A percentile compares a stretch with the other conserved stretches of the same genome.
These are phyloP conservation scores for Colletotrichum australisinense DNA, from an alignment of 2,329 filamentous ascomycete species.

Conservation along the genomic window DNA sequence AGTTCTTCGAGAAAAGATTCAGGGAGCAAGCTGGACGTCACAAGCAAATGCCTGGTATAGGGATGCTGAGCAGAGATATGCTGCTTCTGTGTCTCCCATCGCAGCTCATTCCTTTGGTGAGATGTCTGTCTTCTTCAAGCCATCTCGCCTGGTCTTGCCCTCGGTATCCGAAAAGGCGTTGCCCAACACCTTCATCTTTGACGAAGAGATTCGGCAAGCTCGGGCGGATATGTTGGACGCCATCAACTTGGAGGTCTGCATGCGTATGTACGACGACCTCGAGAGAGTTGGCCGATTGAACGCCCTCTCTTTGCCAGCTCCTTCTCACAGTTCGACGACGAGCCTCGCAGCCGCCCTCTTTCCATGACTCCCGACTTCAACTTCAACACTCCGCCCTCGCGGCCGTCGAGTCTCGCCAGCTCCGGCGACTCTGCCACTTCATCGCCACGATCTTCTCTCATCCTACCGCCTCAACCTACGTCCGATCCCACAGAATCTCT, in stretches of 20 bases:
- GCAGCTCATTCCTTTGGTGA: slow-evolving; percentile 63
- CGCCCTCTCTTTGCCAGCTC: slow-evolving; percentile 34
- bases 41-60: slow-evolving; percentile 75
- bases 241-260: slow-evolving; percentile 73
- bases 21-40: slow-evolving; percentile 69
- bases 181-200: slow-evolving; percentile 72
- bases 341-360: slow-evolving; percentile 40
- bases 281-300: slow-evolving; percentile 56
- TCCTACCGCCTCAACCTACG: slow-evolving; percentile 52
- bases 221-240: slow-evolving; percentile 70
- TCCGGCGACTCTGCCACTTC: slow-evolving; percentile 59
- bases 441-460: slow-evolving; percentile 61
- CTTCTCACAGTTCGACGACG: slow-evolving; percentile 44
- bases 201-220: slow-evolving; percentile 72
- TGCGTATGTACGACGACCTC: slow-evolving; percentile 67
- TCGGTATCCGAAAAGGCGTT: slow-evolving; percentile 59
- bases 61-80: slow-evolving; percentile 54
- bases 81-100: slow-evolving; percentile 45
- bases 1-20: slow-evolving; percentile 85
- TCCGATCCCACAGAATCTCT: slow-evolving; percentile 53
- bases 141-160: slow-evolving; percentile 64
- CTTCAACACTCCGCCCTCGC: slow-evolving; percentile 58
- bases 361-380: slow-evolving; percentile 55
- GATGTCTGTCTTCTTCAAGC: slow-evolving; percentile 70
- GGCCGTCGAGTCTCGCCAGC: slow-evolving; percentile 65